Conservation (phyloP, 1,284 basidiomycete species). For the Cerioporus squamosus region DNA sequence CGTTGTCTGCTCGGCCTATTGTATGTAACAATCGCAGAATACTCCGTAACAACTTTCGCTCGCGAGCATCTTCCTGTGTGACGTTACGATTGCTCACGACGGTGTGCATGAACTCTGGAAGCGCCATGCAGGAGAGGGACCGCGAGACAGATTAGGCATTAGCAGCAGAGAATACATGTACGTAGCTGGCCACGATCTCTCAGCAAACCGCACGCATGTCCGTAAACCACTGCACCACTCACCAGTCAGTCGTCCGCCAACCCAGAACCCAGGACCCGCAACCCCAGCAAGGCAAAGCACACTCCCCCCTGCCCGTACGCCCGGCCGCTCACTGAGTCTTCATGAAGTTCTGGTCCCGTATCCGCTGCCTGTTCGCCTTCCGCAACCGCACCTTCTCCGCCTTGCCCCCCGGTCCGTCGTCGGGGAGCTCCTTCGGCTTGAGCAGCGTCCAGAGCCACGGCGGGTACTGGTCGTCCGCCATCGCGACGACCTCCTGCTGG, state of each 20-base stretch:
- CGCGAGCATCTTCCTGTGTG: too few relatives aligned
- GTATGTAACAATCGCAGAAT: too few relatives aligned
- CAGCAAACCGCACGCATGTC: neutral
- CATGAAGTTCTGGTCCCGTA: slow-evolving; percentile 81
- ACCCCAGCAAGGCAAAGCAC: neutral
- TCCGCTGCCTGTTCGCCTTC: slow-evolving; percentile 62
- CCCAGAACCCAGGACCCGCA: too few relatives aligned
- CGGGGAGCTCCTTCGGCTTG: slow-evolving; percentile 55
- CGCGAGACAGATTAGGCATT: slow-evolving; percentile 2
- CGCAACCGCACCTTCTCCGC: slow-evolving; percentile 66
- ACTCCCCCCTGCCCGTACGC: neutral
- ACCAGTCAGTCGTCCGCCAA: neutral
- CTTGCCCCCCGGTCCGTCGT: slow-evolving; percentile 74
- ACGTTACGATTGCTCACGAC: too few relatives aligned
- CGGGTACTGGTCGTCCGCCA: slow-evolving; percentile 87
- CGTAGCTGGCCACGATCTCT: neutral
- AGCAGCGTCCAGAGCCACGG: slow-evolving; percentile 88
- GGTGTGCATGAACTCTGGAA: too few relatives aligned
- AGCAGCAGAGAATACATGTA: slow-evolving; percentile 18
- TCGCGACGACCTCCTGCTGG: slow-evolving; percentile 79
- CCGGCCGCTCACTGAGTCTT: slow-evolving; percentile 59
- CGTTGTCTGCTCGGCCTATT: too few relatives aligned
- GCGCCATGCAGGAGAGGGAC: neutral
- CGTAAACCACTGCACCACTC: neutral
- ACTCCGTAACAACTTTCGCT: too few relatives aligned